Base-by-base conservation (phyloP, 176 grass and related monocot species). In the Thalia dealbata region DNA sequence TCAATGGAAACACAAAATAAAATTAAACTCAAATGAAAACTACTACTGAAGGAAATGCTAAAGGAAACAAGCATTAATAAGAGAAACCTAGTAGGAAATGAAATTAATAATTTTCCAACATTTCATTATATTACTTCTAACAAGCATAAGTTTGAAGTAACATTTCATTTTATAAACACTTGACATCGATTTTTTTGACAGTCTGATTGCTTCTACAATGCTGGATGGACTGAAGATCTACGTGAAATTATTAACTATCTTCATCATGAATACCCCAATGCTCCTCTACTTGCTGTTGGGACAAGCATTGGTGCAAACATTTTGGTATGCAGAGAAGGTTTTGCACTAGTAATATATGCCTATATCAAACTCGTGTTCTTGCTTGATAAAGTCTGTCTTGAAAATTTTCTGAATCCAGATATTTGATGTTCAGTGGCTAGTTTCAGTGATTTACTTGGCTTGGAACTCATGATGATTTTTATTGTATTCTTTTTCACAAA, bases 251-350 rank as follows among this genome's bases (percentile, higher is more conserved):
- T 93, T 83, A 88, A 88, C 43, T 88, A 93, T 82, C 90, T 99
- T 71, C 87, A 99, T 78, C 41, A 81, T 15, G 81, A 78, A 63
- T 83, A 86, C 78, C 85, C 85, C 72, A 92, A 91, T 73, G 69
- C 83, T 76, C 85, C 85, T 55, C 73, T 99, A 48, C 91, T 92
- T 85, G 82, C 87, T 69, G 83, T 99, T 81, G 95, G 95, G 74
- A 99, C 95, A 71, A 99, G 95, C 66, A 93, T 99, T 82, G 95
- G 95, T 67, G 95, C 95, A 68, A 99, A 99, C 82, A 85, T 99
- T 75, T 62, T 99, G 95, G 95, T 99, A 86, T 42, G 69, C 41
- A 80, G 2, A 29, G 0, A 72, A 18, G 2, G 27, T 12, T 18
- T 66, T 32, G 19, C 7, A 29, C 23, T 72, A 52, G 14, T 60